A percentile compares a stretch with the other conserved stretches of the same genome.
phyloP scores from a whole-genome alignment of 352 stramenopile species.

The Phytopythium kandeliae region DNA sequence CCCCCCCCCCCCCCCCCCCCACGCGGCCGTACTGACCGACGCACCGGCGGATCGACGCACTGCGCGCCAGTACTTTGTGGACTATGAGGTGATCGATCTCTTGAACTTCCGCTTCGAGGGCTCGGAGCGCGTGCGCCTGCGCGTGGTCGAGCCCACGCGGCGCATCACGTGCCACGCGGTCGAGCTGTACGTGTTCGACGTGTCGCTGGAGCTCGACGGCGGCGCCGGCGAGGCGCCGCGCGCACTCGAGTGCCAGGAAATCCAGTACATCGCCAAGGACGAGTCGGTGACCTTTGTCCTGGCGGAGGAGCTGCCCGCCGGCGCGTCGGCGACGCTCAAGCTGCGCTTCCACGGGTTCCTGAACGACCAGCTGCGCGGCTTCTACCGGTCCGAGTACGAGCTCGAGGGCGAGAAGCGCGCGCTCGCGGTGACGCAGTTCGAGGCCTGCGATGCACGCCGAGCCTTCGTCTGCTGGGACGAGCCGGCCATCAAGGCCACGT shows the following conservation, averaged over 20 bases:
- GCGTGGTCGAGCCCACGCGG: constrained; percentile 46
- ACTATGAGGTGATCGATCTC: constrained; percentile 76
- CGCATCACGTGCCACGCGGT: constrained; percentile 92
- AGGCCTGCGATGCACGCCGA: constrained; percentile 83
- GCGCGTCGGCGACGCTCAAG: constrained; percentile 27
- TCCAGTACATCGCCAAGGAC: constrained; percentile 42
- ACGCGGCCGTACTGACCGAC: too few species aligned
- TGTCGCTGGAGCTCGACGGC: constrained; percentile 45
- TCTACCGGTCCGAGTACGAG: constrained; percentile 94
- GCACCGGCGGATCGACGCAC: too few species aligned
- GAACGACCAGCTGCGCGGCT: constrained; percentile 94
- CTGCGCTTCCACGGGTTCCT: constrained; percentile 66
- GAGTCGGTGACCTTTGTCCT: constrained; percentile 63
- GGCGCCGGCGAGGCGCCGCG: constrained; percentile 14
- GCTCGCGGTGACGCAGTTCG: constrained; percentile 89
- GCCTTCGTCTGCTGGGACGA: constrained; percentile 99
- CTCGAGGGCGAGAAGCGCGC: constrained; percentile 88
- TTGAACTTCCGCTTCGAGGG: constrained; percentile 78
- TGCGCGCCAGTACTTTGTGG: constrained; percentile 44
- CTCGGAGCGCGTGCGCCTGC: constrained; percentile 44
- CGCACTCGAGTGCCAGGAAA: constrained; percentile 34
- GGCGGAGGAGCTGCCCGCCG: constrained; percentile 23
- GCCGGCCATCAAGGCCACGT: constrained; percentile 94
- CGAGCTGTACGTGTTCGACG: constrained; percentile 87
- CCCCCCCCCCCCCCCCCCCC: too few species aligned